Evolutionary conservation across 2,329 filamentous ascomycete genomes (phyloP).

Genomic region (Penicillium sclerotiorum): DNA sequence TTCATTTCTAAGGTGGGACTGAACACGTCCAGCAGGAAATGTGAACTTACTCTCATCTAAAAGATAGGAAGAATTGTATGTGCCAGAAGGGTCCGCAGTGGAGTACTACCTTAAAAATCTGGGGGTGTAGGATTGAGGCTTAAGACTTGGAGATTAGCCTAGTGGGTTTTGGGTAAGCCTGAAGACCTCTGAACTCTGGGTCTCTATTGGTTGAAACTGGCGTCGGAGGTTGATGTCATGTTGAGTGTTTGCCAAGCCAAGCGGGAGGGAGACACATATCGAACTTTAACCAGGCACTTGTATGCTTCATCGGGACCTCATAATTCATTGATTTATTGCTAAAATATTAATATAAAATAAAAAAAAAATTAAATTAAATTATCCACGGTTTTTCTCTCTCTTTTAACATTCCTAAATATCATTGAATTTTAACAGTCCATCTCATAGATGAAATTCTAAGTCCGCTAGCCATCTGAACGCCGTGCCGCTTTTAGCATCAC

Average conservation of each 20-base stretch:
- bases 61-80: too few relatives aligned
- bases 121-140: neutral
- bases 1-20: too few relatives aligned
- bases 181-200: neutral
- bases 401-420: too few relatives aligned
- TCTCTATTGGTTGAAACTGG: neutral
- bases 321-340: neutral
- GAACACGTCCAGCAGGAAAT: too few relatives aligned
- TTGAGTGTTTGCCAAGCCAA: neutral
- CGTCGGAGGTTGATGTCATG: neutral
- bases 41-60: too few relatives aligned
- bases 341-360: too few relatives aligned
- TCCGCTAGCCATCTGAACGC: neutral
- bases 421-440: too few relatives aligned
- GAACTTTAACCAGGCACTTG: too few relatives aligned
- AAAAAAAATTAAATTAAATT: too few relatives aligned
- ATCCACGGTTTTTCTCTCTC: too few relatives aligned
- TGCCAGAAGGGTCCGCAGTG: conserved; percentile 7
- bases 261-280: neutral
- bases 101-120: neutral
- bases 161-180: neutral
- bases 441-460: too few relatives aligned
- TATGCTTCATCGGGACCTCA: too few relatives aligned
- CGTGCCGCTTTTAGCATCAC: neutral
- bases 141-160: neutral